phyloP scores from a whole-genome alignment of 106 monocot species.

The Acorus gramineus region DNA sequence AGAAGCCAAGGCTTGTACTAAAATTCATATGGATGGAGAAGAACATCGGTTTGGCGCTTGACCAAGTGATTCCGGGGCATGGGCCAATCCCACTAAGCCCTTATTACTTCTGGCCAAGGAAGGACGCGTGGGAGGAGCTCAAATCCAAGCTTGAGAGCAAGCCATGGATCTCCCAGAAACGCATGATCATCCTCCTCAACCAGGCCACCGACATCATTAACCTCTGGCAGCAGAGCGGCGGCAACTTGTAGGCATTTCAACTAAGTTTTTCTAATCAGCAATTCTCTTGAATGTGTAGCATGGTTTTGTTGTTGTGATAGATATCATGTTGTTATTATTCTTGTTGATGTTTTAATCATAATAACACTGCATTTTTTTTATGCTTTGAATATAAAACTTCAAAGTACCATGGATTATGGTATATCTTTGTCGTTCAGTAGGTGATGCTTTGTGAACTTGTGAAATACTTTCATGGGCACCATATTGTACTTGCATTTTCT shows the following conservation, averaged over 20 bases:
- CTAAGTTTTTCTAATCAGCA: too few species aligned
- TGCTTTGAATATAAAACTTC: too few species aligned
- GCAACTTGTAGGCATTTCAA: not conserved
- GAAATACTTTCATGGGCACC: too few species aligned
- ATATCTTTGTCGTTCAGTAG: too few species aligned
- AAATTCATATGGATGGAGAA: conserved; percentile 40
- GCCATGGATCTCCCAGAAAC: conserved; percentile 44
- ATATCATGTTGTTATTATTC: too few species aligned
- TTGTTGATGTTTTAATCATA: too few species aligned
- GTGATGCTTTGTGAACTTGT: too few species aligned
- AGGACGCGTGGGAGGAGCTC: conserved; percentile 73
- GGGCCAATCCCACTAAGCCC: conserved; percentile 43
- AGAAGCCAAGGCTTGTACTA: conserved; percentile 26
- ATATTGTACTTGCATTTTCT: too few species aligned
- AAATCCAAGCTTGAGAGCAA: conserved; percentile 48
- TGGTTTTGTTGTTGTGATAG: too few species aligned
- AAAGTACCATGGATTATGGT: too few species aligned
- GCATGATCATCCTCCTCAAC: conserved; percentile 17
- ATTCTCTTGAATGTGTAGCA: too few species aligned
- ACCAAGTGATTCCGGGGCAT: conserved; percentile 41
- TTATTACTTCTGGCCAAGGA: conserved; percentile 61
- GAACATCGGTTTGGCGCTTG: conserved; percentile 40
- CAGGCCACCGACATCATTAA: conserved; percentile 69
- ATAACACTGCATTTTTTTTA: too few species aligned
- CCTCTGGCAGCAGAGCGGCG: conserved; percentile 64